phyloP scores from a whole-genome alignment of 148 eudicot genomes.

The Fallopia convolvulus region DNA sequence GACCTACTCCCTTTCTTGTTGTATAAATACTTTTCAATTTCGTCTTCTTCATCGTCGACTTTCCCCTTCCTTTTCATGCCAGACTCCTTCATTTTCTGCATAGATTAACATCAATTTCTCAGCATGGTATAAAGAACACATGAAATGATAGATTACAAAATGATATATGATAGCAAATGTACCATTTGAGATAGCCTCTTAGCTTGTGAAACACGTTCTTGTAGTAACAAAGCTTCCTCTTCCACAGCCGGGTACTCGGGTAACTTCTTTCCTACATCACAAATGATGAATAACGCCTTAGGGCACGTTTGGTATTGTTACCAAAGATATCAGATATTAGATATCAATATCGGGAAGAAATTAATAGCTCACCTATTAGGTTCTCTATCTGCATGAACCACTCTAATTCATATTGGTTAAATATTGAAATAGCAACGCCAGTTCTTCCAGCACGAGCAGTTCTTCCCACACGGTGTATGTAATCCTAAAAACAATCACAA shows the following conservation, averaged over 20 bases:
- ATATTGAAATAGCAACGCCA: constrained; percentile 78
- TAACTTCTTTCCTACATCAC: constrained; percentile 53
- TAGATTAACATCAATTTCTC: not conserved
- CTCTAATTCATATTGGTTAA: constrained; percentile 76
- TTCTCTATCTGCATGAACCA: constrained; percentile 79
- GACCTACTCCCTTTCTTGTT: no score
- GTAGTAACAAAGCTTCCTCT: constrained; percentile 57
- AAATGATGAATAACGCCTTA: not conserved
- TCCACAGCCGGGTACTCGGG: constrained; percentile 57
- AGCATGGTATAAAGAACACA: not conserved
- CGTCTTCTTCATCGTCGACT: not conserved
- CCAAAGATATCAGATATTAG: not conserved
- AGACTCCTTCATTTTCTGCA: constrained; percentile 65
- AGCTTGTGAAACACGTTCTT: constrained; percentile 74
- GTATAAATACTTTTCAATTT: no score
- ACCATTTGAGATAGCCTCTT: constrained; percentile 68
- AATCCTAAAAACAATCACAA: no score
- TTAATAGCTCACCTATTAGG: constrained; percentile 50
- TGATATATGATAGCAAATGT: not conserved
- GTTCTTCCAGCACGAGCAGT: constrained; percentile 96
- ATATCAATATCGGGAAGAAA: not conserved
- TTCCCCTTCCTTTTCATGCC: constrained; percentile 41
- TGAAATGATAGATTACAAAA: not conserved
- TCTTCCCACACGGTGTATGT: constrained; percentile 93
- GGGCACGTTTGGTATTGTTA: not conserved